phyloP scores from a whole-genome alignment of 2,329 filamentous ascomycete species.

The Sporothrix humicola region DNA sequence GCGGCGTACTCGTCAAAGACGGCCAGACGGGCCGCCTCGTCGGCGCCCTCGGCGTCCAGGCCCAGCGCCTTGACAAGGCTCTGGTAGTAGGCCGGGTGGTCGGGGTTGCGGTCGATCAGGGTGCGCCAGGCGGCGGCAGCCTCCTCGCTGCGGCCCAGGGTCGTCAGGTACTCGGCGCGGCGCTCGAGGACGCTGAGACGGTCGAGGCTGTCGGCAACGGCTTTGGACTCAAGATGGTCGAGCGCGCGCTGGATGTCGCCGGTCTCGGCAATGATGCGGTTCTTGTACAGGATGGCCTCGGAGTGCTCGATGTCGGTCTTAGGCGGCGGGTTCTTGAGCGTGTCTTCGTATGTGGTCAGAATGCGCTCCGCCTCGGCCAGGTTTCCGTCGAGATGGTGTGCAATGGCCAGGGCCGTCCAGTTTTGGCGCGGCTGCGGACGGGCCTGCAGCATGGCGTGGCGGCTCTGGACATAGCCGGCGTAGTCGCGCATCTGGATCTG shows the following conservation, averaged over 20 bases:
- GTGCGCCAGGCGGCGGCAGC: conserved; percentile 80
- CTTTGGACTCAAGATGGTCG: conserved; percentile 79
- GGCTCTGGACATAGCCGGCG: conserved; percentile 87
- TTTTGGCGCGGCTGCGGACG: conserved; percentile 83
- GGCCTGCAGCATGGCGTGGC: conserved; percentile 84
- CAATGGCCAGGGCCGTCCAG: conserved; percentile 97
- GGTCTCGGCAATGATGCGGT: conserved; percentile 87
- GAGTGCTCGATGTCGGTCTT: conserved; percentile 88
- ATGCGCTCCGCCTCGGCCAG: conserved; percentile 87
- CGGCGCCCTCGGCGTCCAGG: conserved; percentile 61
- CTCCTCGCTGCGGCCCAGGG: conserved; percentile 77
- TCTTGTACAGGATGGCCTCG: conserved; percentile 94
- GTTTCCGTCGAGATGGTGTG: conserved; percentile 88
- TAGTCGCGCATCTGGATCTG: conserved; percentile 98
- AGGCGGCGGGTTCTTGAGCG: conserved; percentile 78
- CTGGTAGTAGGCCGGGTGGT: conserved; percentile 85
- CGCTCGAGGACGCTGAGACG: conserved; percentile 83
- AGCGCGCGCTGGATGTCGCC: conserved; percentile 83
- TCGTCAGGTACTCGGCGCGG: conserved; percentile 80
- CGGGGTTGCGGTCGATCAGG: conserved; percentile 84
- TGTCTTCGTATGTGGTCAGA: conserved; percentile 89
- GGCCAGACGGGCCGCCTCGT: conserved; percentile 66
- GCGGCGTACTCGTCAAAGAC: conserved; percentile 81
- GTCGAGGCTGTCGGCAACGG: conserved; percentile 80
- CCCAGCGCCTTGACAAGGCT: conserved; percentile 70